phyloP scores from a whole-genome alignment of 1,139 yeast species.

The Lodderomyces parapsilosis region DNA sequence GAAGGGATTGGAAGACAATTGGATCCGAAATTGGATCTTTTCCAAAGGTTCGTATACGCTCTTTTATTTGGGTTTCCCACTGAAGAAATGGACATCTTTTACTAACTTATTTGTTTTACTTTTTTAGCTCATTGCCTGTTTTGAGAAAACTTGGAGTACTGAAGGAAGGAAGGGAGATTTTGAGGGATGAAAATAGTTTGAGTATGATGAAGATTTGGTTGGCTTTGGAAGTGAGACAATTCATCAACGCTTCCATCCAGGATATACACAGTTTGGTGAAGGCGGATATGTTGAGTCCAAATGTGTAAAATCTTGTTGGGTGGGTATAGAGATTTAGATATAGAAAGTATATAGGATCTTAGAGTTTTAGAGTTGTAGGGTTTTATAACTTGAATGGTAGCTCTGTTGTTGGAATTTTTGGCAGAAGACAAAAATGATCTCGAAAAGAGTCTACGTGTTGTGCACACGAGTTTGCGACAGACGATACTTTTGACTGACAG shows the following conservation, averaged over 20 bases:
- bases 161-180: constrained; percentile 62
- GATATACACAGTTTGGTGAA: constrained; percentile 59
- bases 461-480: too few species aligned
- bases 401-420: not conserved
- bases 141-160: constrained; percentile 75
- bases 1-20: constrained; percentile 96
- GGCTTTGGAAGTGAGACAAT: constrained; percentile 84
- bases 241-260: constrained; percentile 80
- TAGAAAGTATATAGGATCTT: not conserved
- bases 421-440: too few species aligned
- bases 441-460: too few species aligned
- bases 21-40: constrained; percentile 88
- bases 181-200: constrained; percentile 58
- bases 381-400: not conserved
- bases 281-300: constrained; percentile 52
- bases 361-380: too few species aligned
- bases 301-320: too few species aligned
- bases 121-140: constrained; percentile 78
- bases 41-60: constrained; percentile 88
- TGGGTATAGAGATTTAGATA: not conserved
- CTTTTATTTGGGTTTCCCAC: constrained; percentile 59
- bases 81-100: too few species aligned
- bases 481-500: too few species aligned
- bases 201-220: constrained; percentile 91
- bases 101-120: constrained; percentile 6